Evolutionary conservation across 495 filamentous ascomycete species (phyloP).

Genomic region (Darksidea phi): DNA sequence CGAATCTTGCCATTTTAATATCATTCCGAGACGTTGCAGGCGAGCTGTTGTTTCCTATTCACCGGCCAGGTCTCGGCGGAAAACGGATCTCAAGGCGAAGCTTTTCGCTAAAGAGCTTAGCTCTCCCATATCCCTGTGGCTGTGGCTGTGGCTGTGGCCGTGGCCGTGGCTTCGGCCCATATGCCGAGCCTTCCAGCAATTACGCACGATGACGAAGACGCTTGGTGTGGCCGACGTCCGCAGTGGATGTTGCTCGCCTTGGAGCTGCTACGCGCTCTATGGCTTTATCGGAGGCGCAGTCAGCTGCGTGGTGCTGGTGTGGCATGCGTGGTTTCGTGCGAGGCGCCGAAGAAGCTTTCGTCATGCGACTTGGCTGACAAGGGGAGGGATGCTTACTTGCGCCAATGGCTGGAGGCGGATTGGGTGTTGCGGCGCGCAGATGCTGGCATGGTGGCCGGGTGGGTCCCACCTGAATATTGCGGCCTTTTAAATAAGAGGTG

Average conservation of each 20-base stretch:
- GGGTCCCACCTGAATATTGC: too few relatives aligned
- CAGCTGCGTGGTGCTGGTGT: not conserved
- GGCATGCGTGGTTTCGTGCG: not conserved
- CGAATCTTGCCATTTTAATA: not conserved
- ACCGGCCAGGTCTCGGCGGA: not conserved
- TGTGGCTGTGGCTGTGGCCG: not conserved
- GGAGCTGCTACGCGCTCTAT: too few relatives aligned
- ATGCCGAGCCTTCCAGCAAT: too few relatives aligned
- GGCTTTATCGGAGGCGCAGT: not conserved
- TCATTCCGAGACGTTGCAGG: not conserved
- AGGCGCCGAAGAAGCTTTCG: constrained; percentile 1
- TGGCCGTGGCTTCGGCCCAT: not conserved
- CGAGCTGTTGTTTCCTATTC: not conserved
- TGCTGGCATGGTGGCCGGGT: too few relatives aligned
- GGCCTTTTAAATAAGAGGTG: too few relatives aligned
- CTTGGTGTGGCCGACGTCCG: too few relatives aligned
- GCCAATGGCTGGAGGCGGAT: too few relatives aligned
- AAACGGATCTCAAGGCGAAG: constrained; percentile 13
- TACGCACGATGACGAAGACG: too few relatives aligned
- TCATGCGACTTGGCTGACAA: not conserved
- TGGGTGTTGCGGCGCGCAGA: too few relatives aligned
- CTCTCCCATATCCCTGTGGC: not conserved
- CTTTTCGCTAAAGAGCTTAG: constrained; percentile 13
- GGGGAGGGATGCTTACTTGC: constrained; percentile 11
- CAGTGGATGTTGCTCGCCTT: too few relatives aligned